phyloP scores from a whole-genome alignment of 2,329 filamentous ascomycete species.

The Fusarium phyllophilum region DNA sequence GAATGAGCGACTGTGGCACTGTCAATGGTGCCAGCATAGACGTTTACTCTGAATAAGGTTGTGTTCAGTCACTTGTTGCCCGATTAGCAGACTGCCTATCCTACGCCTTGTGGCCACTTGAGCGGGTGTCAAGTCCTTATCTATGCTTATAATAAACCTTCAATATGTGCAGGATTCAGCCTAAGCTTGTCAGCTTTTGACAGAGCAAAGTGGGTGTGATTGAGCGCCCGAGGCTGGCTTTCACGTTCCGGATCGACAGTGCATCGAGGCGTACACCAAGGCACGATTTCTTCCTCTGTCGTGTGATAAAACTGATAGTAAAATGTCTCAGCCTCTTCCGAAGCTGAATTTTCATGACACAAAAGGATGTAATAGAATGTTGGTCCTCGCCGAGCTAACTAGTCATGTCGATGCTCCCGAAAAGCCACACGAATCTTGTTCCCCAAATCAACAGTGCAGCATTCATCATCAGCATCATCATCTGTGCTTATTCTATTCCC shows the following conservation, averaged over 20 bases:
- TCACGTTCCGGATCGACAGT: conserved; percentile 14
- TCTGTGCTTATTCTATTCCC: background rate
- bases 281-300: background rate
- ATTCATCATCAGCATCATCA: background rate
- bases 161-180: background rate
- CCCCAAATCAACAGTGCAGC: background rate
- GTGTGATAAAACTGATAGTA: background rate
- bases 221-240: background rate
- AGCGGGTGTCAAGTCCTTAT: background rate
- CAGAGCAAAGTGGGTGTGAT: background rate
- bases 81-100: background rate
- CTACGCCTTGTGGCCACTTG: background rate
- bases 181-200: background rate
- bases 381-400: background rate
- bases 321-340: conserved; percentile 9
- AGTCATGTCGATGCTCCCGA: background rate
- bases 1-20: background rate
- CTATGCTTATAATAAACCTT: background rate
- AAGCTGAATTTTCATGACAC: conserved; percentile 17
- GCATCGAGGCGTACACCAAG: conserved; percentile 13
- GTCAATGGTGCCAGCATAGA: background rate
- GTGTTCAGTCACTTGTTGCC: background rate
- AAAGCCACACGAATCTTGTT: background rate
- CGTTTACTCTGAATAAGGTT: background rate
- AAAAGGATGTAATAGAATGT: background rate